These are phyloP conservation scores for Vicia faba DNA, from an alignment of 306 rosid species.

Conservation along the genomic window DNA sequence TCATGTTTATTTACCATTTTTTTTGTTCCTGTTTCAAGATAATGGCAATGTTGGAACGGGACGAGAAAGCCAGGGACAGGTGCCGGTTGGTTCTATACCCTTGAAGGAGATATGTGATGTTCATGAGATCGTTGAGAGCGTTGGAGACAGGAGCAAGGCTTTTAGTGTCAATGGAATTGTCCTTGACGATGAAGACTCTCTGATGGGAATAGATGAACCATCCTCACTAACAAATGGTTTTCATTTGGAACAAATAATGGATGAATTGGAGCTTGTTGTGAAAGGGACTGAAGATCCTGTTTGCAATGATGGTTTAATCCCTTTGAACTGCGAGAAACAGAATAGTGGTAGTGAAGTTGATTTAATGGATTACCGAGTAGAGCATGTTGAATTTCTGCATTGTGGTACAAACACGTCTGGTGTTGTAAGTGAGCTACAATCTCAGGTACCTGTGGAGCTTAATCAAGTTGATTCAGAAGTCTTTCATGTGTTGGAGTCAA, in stretches of 20 bases:
- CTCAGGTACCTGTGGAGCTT: slow-evolving; percentile 23
- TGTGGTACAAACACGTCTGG: slow-evolving; percentile 21
- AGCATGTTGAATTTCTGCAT: slow-evolving; percentile 36
- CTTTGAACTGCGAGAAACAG: slow-evolving; percentile 29
- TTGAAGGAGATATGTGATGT: slow-evolving; percentile 26
- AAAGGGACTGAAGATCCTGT: slow-evolving; percentile 47
- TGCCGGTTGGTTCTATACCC: slow-evolving; percentile 5
- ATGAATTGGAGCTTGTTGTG: slow-evolving; percentile 45
- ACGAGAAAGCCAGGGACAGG: slow-evolving; percentile 41
- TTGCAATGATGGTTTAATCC: slow-evolving; percentile 34
- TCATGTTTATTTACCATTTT: slow-evolving; percentile 22
- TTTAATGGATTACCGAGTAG: slow-evolving; percentile 40
- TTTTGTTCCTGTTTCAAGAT: slow-evolving; percentile 38
- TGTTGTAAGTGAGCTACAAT: slow-evolving; percentile 29
- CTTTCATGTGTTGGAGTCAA: slow-evolving; percentile 27
- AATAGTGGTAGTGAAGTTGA: slow-evolving; percentile 41
- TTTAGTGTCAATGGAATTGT: slow-evolving; percentile 11
- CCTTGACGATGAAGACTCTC: slow-evolving; percentile 37
- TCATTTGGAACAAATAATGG: slow-evolving; percentile 36
- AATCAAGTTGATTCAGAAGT: slow-evolving; percentile 37
- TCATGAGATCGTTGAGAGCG: slow-evolving; percentile 33
- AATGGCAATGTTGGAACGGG: slow-evolving; percentile 35
- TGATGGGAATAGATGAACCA: slow-evolving; percentile 38
- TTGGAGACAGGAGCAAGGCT: slow-evolving; percentile 28
- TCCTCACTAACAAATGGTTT: slow-evolving; percentile 25